These are phyloP conservation scores for Ogataea nitratoaversa DNA, from an alignment of 805 yeast species.

Conservation along the genomic window DNA sequence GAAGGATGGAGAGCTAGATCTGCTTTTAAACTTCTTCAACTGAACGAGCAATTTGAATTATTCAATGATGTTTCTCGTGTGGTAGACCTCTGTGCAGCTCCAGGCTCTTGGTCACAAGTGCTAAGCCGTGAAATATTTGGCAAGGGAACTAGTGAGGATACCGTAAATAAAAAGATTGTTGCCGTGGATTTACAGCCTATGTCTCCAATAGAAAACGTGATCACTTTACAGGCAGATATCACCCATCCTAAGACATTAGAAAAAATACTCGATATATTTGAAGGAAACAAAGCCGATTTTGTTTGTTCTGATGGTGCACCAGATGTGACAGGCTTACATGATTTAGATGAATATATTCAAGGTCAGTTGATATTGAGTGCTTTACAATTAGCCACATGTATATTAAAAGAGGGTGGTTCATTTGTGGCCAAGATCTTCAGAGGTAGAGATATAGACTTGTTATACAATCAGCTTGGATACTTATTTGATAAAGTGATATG, in stretches of 20 bases:
- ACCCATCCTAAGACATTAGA: conserved; percentile 90
- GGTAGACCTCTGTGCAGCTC: conserved; percentile 97
- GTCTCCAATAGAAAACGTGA: conserved; percentile 92
- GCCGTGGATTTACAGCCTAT: conserved; percentile 97
- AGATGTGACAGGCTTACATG: conserved; percentile 96
- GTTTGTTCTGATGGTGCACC: conserved; percentile 99
- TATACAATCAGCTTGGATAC: conserved; percentile 88
- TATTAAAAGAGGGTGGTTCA: conserved; percentile 83
- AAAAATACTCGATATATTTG: conserved; percentile 73
- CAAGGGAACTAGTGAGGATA: conserved; percentile 23
- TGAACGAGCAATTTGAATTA: conserved; percentile 85
- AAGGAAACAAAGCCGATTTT: conserved; percentile 90
- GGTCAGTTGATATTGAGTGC: conserved; percentile 93
- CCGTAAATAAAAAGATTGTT: conserved; percentile 53
- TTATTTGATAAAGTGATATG: conserved; percentile 85
- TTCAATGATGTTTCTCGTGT: conserved; percentile 73
- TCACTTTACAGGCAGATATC: conserved; percentile 90
- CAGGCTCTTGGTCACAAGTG: conserved; percentile 98
- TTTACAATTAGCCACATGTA: conserved; percentile 83
- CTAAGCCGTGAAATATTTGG: conserved; percentile 62
- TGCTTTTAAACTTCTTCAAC: conserved; percentile 87
- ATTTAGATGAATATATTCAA: conserved; percentile 93
- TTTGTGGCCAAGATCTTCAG: conserved; percentile 96
- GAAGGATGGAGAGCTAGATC: conserved; percentile 98
- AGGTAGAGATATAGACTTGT: conserved; percentile 90